Evolutionary conservation across 805 yeast genomes (phyloP).

Genomic region (Kodamaea nitidulidarum): DNA sequence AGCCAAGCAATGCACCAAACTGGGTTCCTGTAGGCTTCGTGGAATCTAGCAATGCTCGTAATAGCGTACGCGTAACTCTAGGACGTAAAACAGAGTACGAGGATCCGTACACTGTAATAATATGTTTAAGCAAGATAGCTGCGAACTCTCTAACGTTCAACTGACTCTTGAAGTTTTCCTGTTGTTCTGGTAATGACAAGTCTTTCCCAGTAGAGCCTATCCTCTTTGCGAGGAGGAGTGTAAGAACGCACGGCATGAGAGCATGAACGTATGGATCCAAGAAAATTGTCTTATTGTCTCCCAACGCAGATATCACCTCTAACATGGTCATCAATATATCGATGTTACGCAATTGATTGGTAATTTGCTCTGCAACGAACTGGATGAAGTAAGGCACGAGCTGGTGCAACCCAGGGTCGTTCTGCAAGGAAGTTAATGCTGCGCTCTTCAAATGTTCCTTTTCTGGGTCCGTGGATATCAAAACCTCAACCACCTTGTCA

Average conservation of each 20-base stretch:
- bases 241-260: slow-evolving; percentile 91
- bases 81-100: slow-evolving; percentile 88
- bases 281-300: slow-evolving; percentile 79
- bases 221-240: slow-evolving; percentile 81
- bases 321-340: slow-evolving; percentile 75
- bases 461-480: slow-evolving; percentile 54
- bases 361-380: slow-evolving; percentile 91
- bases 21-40: slow-evolving; percentile 83
- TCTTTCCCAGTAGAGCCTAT: slow-evolving; percentile 56
- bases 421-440: slow-evolving; percentile 77
- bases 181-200: slow-evolving; percentile 27
- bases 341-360: slow-evolving; percentile 75
- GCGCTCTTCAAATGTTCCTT: slow-evolving; percentile 63
- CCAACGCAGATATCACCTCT: slow-evolving; percentile 79
- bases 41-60: slow-evolving; percentile 85
- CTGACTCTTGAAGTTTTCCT: slow-evolving; percentile 31
- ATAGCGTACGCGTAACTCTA: slow-evolving; percentile 85
- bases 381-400: slow-evolving; percentile 94
- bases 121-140: slow-evolving; percentile 72
- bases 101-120: slow-evolving; percentile 75
- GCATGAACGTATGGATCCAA: slow-evolving; percentile 96
- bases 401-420: slow-evolving; percentile 96
- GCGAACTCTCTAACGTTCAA: slow-evolving; percentile 82
- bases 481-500: slow-evolving; percentile 80
- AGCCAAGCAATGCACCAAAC: slow-evolving; percentile 86